Base-by-base conservation (phyloP, 352 stramenopile genomes). In the Globisporangium radiosum region DNA sequence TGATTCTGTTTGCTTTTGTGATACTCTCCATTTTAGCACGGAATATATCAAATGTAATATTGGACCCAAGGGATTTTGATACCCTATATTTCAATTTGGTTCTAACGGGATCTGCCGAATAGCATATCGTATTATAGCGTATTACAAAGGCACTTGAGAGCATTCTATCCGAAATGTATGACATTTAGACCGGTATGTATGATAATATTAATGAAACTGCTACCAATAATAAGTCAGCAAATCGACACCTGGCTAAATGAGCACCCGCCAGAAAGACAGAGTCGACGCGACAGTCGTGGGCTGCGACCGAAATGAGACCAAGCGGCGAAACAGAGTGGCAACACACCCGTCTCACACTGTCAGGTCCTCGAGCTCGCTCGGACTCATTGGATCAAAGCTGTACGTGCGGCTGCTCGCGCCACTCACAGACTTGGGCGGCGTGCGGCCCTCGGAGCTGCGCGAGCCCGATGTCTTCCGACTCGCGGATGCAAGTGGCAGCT, bases 341-440 rank as follows among this genome's bases (percentile, higher is more conserved):
- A 49, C 11, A 8, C 7, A n/a, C 8, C 17, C n/a, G 8, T 43
- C 51, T 62, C 55, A 72, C 14, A 72, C 65, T 19, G 65, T 72
- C 47, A 70, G 33, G 40, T 72, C 65, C 33, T 72, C 65, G 7
- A 70, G 50, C 49, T 72, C 65, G 10, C 63, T 52, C 10, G 65
- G 64, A 43, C 56, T 69, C 39, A 65, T 63, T 7, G 56, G 61
- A 6, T 56, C 61, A 25, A 65, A 68, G 38, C 51, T 67, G 8
- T 62, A 42, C 36, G 47, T 43, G 25, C 45, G 56, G 45, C 50
- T 61, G 52, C 52, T 56, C 13, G n/a, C 42, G 7, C 5, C 19
- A 6, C 53, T 37, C 38, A 43, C 19, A 7, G 47, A 10, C 36
- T 59, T 54, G n/a, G 61, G 49, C 19, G 61, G 55, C 37, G 56